Evolutionary conservation across 192 early-diverging fungal genomes (phyloP).

Genomic region (Podila epicladia): DNA sequence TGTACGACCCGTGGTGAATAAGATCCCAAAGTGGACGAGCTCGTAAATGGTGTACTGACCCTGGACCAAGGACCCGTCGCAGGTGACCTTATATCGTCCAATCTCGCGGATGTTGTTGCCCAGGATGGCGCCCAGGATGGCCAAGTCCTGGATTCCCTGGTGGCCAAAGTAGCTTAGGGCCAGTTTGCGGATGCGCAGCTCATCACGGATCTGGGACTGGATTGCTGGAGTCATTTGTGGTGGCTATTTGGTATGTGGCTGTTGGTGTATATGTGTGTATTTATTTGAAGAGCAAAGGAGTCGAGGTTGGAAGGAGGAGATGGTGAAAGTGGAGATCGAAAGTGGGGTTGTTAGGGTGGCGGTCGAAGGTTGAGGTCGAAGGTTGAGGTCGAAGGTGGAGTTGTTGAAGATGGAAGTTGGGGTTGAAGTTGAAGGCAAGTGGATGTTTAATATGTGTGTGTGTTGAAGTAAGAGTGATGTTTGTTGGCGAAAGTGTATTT

Average conservation of each 20-base stretch:
- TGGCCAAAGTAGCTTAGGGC: slow-evolving; percentile 28
- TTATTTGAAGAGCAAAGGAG: too few relatives aligned
- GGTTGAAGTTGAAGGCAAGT: not conserved
- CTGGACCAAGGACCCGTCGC: slow-evolving; percentile 21
- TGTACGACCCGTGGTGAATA: slow-evolving; percentile 25
- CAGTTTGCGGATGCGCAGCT: slow-evolving; percentile 20
- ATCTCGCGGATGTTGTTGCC: slow-evolving; percentile 48
- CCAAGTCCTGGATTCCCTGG: slow-evolving; percentile 35
- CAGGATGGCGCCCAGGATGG: slow-evolving; percentile 38
- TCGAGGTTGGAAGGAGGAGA: too few relatives aligned
- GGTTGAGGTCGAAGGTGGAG: not conserved
- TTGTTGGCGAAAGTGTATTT: not conserved
- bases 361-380: too few relatives aligned
- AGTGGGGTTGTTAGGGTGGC: not conserved
- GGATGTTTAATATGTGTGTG: too few relatives aligned
- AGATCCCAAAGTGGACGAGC: slow-evolving; percentile 32
- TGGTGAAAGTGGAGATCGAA: not conserved
- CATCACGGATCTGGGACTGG: slow-evolving; percentile 18
- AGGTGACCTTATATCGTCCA: slow-evolving; percentile 41
- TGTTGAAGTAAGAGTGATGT: not conserved
- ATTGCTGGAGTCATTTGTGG: slow-evolving; percentile 7
- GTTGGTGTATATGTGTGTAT: not conserved
- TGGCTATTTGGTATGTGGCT: not conserved
- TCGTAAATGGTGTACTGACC: slow-evolving; percentile 41
- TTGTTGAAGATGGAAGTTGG: not conserved